Percentiles rank a stretch among this genome's conserved stretches.
Evolutionary conservation across 768 basidiomycete genomes (phyloP).

Genomic region (Pleurotus sapidus): DNA sequence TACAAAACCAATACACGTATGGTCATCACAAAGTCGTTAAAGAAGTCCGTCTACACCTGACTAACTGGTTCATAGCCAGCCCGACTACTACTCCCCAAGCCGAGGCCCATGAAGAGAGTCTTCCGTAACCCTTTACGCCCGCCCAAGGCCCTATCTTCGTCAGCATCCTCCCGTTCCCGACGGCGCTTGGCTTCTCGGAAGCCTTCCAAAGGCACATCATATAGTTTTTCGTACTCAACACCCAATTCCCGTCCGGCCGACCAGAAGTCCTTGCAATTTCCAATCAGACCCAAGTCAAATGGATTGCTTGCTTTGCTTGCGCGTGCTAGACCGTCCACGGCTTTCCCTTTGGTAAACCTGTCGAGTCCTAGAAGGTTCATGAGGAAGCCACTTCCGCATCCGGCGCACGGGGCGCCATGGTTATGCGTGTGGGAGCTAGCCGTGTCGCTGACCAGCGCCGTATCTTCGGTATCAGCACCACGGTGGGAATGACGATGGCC

Average conservation of each 20-base stretch:
- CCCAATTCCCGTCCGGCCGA: constrained; percentile 78
- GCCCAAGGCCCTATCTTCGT: constrained; percentile 27
- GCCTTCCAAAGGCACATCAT: constrained; percentile 87
- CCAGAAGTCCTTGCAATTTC: constrained; percentile 96
- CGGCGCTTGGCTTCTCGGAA: constrained; percentile 70
- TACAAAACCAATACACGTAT: constrained; percentile 4
- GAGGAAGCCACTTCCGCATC: constrained; percentile 63
- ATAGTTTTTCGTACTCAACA: constrained; percentile 86
- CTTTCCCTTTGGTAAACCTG: constrained; percentile 88
- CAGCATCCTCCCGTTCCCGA: constrained; percentile 59
- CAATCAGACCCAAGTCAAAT: constrained; percentile 78
- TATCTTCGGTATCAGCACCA: constrained; percentile 40
- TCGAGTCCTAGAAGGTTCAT: constrained; percentile 93
- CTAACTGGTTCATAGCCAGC: constrained; percentile 67
- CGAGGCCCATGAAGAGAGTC: constrained; percentile 55
- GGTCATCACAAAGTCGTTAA: neutral
- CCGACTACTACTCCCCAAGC: constrained; percentile 49
- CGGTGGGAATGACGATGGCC: constrained; percentile 61
- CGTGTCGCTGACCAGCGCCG: constrained; percentile 31
- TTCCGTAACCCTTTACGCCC: constrained; percentile 36
- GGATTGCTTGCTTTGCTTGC: constrained; percentile 83
- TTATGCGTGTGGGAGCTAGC: constrained; percentile 40
- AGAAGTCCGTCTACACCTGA: constrained; percentile 37
- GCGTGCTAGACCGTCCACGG: constrained; percentile 79
- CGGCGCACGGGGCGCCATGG: constrained; percentile 41